Percentiles rank a stretch among this genome's conserved stretches.
Evolutionary conservation across 768 basidiomycete genomes (phyloP).

Genomic region (Tylopilus cervinicoccineus): DNA sequence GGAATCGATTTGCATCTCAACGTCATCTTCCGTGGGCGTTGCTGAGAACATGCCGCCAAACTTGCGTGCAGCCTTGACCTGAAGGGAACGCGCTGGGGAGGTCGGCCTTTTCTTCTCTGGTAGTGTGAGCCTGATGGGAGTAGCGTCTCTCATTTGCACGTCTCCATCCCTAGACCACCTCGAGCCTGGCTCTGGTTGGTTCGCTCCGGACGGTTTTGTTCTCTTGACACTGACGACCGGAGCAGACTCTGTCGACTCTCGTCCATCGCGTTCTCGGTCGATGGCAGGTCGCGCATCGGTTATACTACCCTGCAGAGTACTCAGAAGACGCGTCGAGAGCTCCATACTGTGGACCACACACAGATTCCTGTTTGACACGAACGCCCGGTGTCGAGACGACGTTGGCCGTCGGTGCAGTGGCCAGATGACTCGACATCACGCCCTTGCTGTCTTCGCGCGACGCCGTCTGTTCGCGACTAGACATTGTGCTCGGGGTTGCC

Average conservation of each 20-base stretch:
- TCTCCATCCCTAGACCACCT: neutral
- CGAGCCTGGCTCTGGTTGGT: neutral
- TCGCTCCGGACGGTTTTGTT: neutral
- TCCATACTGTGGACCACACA: slow-evolving; percentile 2
- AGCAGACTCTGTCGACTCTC: neutral
- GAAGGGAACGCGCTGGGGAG: neutral
- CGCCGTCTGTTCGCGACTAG: slow-evolving; percentile 7
- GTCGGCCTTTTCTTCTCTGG: neutral
- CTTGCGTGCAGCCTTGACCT: neutral
- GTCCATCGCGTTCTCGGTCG: slow-evolving; percentile 1
- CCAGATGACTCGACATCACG: neutral
- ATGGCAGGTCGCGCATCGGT: neutral
- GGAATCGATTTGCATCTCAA: slow-evolving; percentile 14
- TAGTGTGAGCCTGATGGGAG: neutral
- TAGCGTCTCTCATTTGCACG: slow-evolving; percentile 3
- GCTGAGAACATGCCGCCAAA: neutral
- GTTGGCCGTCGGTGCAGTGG: neutral
- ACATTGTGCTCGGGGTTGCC: neutral
- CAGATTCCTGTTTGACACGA: slow-evolving; percentile 7
- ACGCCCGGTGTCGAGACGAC: neutral
- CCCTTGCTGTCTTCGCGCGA: neutral
- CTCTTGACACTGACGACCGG: neutral
- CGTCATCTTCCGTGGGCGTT: slow-evolving; percentile 7
- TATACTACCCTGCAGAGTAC: neutral
- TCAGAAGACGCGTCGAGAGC: slow-evolving; percentile 1